Percentiles rank a stretch among this genome's conserved stretches.
Evolutionary conservation across 306 rosid species (phyloP).

Genomic region (Rosa multiflora): DNA sequence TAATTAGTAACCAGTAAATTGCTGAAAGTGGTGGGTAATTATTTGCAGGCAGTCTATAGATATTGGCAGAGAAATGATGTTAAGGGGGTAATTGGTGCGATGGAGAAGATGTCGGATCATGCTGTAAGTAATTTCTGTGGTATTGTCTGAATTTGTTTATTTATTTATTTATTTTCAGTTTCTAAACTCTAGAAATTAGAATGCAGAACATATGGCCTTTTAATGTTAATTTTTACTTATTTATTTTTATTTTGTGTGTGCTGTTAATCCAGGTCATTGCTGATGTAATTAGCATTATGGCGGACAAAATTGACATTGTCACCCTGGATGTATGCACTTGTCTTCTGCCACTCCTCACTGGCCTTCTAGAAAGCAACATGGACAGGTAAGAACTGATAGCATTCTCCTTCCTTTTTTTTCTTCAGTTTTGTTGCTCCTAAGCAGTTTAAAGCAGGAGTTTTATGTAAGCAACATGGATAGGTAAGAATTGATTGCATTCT

Average conservation of each 20-base stretch:
- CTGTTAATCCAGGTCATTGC: conserved; percentile 75
- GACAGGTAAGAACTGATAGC: conserved; percentile 53
- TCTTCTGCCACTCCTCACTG: conserved; percentile 69
- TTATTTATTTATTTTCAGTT: not conserved
- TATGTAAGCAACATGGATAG: conserved; percentile 67
- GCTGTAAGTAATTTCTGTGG: conserved; percentile 58
- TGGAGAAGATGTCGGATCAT: conserved; percentile 92
- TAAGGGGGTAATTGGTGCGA: conserved; percentile 75
- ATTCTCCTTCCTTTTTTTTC: not conserved
- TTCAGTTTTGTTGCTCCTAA: not conserved
- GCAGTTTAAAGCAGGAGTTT: not conserved
- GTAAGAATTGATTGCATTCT: conserved; percentile 28
- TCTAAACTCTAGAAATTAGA: conserved; percentile 6
- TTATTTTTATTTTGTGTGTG: conserved; percentile 9
- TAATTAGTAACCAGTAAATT: conserved; percentile 10
- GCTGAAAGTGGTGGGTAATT: conserved; percentile 29
- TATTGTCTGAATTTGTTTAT: conserved; percentile 11
- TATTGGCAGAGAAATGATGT: conserved; percentile 93
- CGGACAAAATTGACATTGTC: conserved; percentile 66
- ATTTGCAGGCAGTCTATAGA: conserved; percentile 76
- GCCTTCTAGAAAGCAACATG: conserved; percentile 80
- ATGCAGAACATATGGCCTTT: conserved; percentile 7
- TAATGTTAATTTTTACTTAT: conserved; percentile 10
- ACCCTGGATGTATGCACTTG: conserved; percentile 82
- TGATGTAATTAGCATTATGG: conserved; percentile 81